A percentile compares a stretch with the other conserved stretches of the same genome.
Conservation (phyloP, 345 rosid genomes). For the Citrus glauca region DNA sequence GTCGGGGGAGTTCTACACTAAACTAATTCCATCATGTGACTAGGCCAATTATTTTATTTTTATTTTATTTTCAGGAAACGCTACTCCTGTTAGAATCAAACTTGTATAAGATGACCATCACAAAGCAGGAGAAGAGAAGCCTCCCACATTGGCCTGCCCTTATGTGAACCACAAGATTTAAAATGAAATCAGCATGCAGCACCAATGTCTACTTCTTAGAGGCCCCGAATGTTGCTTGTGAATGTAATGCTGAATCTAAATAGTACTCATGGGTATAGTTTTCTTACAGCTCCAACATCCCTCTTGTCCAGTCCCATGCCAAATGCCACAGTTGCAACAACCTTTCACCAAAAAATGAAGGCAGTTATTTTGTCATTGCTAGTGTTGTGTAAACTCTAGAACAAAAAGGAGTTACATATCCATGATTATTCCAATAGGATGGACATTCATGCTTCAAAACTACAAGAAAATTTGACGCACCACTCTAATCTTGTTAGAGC, state of each 20-base stretch:
- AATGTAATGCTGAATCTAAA: conserved; percentile 17
- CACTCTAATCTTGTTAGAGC: conserved; percentile 91
- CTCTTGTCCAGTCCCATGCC: conserved; percentile 99
- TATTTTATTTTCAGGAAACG: not conserved
- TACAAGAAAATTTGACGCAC: conserved; percentile 38
- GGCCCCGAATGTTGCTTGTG: not conserved
- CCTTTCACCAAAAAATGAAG: conserved; percentile 44
- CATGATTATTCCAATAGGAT: not conserved
- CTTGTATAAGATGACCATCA: not conserved
- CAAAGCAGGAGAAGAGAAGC: not conserved
- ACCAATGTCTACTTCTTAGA: not conserved
- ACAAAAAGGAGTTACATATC: conserved; percentile 11
- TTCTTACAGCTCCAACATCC: conserved; percentile 96
- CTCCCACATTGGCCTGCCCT: not conserved
- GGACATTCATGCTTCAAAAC: not conserved
- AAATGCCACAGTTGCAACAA: conserved; percentile 99
- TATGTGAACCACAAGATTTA: conserved; percentile 5
- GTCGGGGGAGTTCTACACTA: not conserved
- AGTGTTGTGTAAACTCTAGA: not conserved
- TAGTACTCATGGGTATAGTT: conserved; percentile 11
- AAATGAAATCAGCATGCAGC: not conserved
- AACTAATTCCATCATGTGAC: not conserved
- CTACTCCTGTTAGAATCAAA: not conserved
- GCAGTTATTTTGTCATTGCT: conserved; percentile 6
- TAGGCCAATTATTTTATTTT: not conserved